These are phyloP conservation scores for Pyrenophora teres DNA, from an alignment of 2,329 filamentous ascomycete genomes.

Conservation along the genomic window DNA sequence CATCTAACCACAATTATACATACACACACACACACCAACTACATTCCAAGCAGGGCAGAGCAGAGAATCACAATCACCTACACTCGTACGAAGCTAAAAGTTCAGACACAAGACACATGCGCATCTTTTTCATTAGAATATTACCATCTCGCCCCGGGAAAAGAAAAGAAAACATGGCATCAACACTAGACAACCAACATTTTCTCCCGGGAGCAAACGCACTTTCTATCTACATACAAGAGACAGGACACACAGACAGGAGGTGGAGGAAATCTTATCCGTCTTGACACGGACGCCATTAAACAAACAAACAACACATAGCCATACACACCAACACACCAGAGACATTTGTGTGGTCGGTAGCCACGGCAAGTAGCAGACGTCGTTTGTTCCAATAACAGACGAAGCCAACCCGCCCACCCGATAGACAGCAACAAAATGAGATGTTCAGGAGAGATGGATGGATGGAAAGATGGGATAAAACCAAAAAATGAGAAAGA, in stretches of 20 bases:
- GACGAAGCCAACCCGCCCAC: not conserved
- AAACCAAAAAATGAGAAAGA: slow-evolving; percentile 2
- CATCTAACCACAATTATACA: too few relatives aligned
- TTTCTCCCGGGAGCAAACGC: not conserved
- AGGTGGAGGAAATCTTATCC: slow-evolving; percentile 4
- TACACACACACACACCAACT: too few relatives aligned
- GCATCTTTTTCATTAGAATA: slow-evolving; percentile 15
- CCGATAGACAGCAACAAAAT: too few relatives aligned
- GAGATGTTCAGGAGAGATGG: not conserved
- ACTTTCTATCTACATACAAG: not conserved
- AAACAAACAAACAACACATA: slow-evolving; percentile 1
- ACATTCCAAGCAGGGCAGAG: too few relatives aligned
- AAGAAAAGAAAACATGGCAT: not conserved
- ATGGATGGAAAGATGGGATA: not conserved
- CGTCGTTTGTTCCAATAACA: slow-evolving; percentile 7
- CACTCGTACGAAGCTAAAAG: too few relatives aligned
- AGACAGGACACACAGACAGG: not conserved
- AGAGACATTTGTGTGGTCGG: not conserved
- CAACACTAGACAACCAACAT: not conserved
- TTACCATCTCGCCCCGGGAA: slow-evolving; percentile 8
- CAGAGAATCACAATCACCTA: too few relatives aligned
- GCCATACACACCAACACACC: slow-evolving; percentile 3
- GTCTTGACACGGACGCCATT: slow-evolving; percentile 12
- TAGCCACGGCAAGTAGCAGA: not conserved
- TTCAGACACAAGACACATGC: too few relatives aligned